Evolutionary conservation across 2,329 filamentous ascomycete genomes (phyloP).

Genomic region (Aureobasidium sp.): DNA sequence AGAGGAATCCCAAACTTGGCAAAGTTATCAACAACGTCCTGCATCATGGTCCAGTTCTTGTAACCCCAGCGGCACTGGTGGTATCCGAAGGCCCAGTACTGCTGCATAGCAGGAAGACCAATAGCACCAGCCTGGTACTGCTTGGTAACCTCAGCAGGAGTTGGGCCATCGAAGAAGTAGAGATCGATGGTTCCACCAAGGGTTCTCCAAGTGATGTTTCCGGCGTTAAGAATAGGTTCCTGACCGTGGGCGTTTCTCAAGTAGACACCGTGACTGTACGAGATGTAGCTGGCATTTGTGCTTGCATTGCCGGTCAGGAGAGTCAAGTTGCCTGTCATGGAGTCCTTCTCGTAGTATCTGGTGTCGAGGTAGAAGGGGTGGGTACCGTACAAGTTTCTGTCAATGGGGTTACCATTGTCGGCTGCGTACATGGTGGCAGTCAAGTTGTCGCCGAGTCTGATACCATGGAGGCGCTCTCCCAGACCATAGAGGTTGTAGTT

Average conservation of each 20-base stretch:
- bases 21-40: slow-evolving; percentile 48
- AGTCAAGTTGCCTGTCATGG: slow-evolving; percentile 37
- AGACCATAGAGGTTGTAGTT: slow-evolving; percentile 70
- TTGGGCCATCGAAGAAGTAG: slow-evolving; percentile 69
- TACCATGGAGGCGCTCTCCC: slow-evolving; percentile 62
- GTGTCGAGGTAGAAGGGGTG: slow-evolving; percentile 77
- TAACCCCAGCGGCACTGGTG: slow-evolving; percentile 75
- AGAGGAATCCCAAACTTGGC: slow-evolving; percentile 48
- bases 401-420: slow-evolving; percentile 55
- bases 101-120: slow-evolving; percentile 67
- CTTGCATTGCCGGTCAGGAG: slow-evolving; percentile 47
- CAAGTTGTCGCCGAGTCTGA: slow-evolving; percentile 63
- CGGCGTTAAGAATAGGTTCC: slow-evolving; percentile 57
- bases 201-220: slow-evolving; percentile 62
- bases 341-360: slow-evolving; percentile 56
- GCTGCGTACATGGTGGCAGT: slow-evolving; percentile 61
- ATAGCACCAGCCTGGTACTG: slow-evolving; percentile 59
- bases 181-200: slow-evolving; percentile 71
- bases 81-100: slow-evolving; percentile 73
- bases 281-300: slow-evolving; percentile 48
- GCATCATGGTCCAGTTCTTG: slow-evolving; percentile 58
- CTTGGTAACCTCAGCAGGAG: slow-evolving; percentile 57
- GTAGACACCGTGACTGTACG: slow-evolving; percentile 68
- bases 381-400: slow-evolving; percentile 62
- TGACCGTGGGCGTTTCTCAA: slow-evolving; percentile 68